These are phyloP conservation scores for Marsdenia floribunda DNA, from an alignment of 257 asterid species.

Conservation along the genomic window DNA sequence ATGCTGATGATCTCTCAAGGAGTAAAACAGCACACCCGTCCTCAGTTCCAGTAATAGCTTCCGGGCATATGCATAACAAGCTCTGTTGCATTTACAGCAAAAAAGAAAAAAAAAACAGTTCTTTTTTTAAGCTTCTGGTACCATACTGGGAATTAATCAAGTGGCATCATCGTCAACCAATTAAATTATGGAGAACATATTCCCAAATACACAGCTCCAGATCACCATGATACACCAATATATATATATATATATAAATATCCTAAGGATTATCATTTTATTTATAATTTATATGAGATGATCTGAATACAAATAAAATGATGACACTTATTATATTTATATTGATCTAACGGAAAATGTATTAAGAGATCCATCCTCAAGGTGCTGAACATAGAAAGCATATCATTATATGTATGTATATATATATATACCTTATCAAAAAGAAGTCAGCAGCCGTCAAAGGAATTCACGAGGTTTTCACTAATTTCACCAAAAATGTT, in stretches of 20 bases:
- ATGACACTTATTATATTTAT: no score
- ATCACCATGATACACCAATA: no score
- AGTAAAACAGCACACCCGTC: neutral
- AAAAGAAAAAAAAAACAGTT: neutral
- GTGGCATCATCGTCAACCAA: neutral
- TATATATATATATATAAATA: no score
- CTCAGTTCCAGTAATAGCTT: neutral
- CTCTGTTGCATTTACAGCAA: neutral
- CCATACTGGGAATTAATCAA: neutral
- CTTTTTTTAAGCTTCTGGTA: no score
- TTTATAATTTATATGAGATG: no score
- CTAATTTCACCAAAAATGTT: constrained; percentile 64
- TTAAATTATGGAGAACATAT: neutral
- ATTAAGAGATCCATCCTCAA: no score
- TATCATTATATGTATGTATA: neutral
- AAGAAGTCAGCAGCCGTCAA: constrained; percentile 41
- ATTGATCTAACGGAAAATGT: no score
- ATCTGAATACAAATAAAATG: no score
- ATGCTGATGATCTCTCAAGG: neutral
- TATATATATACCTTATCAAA: constrained; percentile 25
- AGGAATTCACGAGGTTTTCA: constrained; percentile 40
- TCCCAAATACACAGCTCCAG: no score
- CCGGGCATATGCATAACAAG: neutral
- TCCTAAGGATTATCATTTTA: no score
- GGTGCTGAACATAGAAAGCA: neutral